A percentile compares a stretch with the other conserved stretches of the same genome.
phyloP scores from a whole-genome alignment of 768 basidiomycete species.

The Suillus placidus region DNA sequence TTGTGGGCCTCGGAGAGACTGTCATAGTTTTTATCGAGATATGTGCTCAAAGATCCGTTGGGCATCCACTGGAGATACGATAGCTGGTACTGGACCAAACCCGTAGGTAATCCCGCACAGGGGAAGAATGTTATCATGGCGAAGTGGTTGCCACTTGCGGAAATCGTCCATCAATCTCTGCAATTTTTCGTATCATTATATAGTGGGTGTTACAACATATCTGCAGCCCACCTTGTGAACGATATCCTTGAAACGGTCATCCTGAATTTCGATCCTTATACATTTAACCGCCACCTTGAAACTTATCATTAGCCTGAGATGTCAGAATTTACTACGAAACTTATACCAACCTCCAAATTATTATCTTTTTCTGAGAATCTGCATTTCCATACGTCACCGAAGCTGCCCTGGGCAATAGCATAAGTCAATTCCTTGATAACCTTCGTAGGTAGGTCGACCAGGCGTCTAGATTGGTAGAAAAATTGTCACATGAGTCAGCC shows the following conservation, averaged over 20 bases:
- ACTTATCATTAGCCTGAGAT: neutral
- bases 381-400: slow-evolving; percentile 28
- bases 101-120: slow-evolving; percentile 38
- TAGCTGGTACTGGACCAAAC: slow-evolving; percentile 21
- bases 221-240: slow-evolving; percentile 19
- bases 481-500: neutral
- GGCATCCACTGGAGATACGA: slow-evolving; percentile 24
- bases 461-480: neutral
- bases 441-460: slow-evolving; percentile 18
- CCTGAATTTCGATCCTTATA: slow-evolving; percentile 24
- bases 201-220: neutral
- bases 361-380: slow-evolving; percentile 21
- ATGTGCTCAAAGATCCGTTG: slow-evolving; percentile 20
- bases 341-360: slow-evolving; percentile 22
- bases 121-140: slow-evolving; percentile 42
- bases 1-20: neutral
- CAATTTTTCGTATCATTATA: neutral
- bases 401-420: slow-evolving; percentile 27
- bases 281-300: slow-evolving; percentile 31
- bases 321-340: neutral
- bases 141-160: slow-evolving; percentile 20
- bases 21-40: slow-evolving; percentile 14
- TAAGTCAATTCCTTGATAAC: slow-evolving; percentile 20
- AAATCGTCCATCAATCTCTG: neutral
- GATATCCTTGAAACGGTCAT: slow-evolving; percentile 6